Evolutionary conservation across 164 flowering plant species (phyloP), one percentile per base, ranked within the genome.

Genomic region (Echeveria elegans): DNA sequence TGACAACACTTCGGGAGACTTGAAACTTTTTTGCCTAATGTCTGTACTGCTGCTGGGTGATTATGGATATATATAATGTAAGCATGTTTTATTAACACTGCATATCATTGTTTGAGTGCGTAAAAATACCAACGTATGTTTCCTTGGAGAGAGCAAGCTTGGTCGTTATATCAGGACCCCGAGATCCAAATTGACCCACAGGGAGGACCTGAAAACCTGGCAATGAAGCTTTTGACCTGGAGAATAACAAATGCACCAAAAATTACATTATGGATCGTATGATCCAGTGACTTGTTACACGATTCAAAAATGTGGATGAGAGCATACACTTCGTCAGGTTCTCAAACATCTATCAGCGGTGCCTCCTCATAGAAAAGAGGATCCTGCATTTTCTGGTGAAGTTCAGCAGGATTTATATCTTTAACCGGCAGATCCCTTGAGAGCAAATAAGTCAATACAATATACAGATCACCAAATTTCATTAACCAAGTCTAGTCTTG

Each of bases 141-240:
- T 92, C 96, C 74, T 88, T 92, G 48, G 81, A 64, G 58, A 82
- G 81, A 73, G 90, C 88, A 69, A 90, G 80, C 73, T 85, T 87
- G 14, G 83, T 71, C 26, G 83, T 74, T 72, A 92, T 79, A 72
- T 86, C 90, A 50, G 96, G 82, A 18, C 84, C 95, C 98, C 98
- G 90, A 66, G 68, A 83, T 66, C 96, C 96, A 78, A 92, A 92
- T 69, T 90, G 87, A 48, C 87, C 92, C 41, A 92, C 93, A 21
- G 98, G 92, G 78, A 90, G 83, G 73, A 90, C 90, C 70, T 82
- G 70, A 77, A 92, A 92, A 32, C 85, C 89, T 18, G 93, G 87
- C 82, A 90, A 76, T 30, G 96, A 87, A 60, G 96, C 91, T 76
- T 59, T 71, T 73, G 77, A 85, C 72, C 98, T 92, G 86, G 16